Evolutionary conservation across 2,329 filamentous ascomycete genomes (phyloP), one percentile per base, ranked within the genome.

Genomic region (Rutstroemia sp.): DNA sequence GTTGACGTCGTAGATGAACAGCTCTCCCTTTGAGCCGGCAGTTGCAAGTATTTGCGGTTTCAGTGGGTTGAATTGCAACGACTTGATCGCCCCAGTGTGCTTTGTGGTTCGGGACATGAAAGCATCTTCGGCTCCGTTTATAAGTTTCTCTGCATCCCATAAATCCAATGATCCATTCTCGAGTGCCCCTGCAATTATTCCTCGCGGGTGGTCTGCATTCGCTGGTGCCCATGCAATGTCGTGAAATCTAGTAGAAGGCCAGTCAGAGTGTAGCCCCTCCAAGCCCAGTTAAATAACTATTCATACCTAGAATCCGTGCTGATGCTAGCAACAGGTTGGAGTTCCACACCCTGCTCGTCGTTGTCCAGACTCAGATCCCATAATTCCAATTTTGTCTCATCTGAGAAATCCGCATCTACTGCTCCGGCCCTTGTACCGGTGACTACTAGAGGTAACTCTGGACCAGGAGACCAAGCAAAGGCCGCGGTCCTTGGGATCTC

Each of bases 401-500:
- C 94, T 27, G 94, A 97, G 75, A 99, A 99, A 73, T 97, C 92
- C 66, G 90, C 92, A 74, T 95, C 91, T 44, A 99, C 91, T 66
- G 94, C 94, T 62, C 94, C 94, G 60, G 94, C 92, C 66, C 92
- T 86, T 48, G 94, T 99, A 67, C 94, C 94, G 27, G 94, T 99
- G 59, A 90, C 92, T 62, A 99, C 79, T 65, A 95, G 79, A 66
- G 92, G 91, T 65, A 86, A 83, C 41, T 82, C 81, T 51, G 89
- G 76, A 66, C 86, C 88, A 25, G 92, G 88, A 65, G 90, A 96
- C 92, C 94, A 99, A 70, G 94, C 90, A 73, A 99, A 99, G 68
- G 92, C 88, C 73, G 92, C 94, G 69, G 94, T 99, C 75, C 94
- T 85, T 72, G 91, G 89, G 70, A 99, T 95, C 79, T 97, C 92